phyloP scores from a whole-genome alignment of 1,284 basidiomycete genomes.

The Inonotus obliquus region DNA sequence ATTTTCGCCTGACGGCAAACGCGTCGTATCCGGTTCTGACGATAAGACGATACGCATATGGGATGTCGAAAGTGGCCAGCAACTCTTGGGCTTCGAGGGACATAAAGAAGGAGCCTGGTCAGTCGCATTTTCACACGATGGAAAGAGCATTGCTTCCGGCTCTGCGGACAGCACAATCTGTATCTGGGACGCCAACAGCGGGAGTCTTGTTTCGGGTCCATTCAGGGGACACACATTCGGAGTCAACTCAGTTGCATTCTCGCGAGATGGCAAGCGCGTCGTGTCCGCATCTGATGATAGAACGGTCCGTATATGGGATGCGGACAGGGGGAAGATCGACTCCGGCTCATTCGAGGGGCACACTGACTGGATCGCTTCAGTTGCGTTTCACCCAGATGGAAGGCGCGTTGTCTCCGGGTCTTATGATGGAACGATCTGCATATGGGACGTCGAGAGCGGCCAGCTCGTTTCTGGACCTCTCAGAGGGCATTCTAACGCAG shows the following conservation, averaged over 20 bases:
- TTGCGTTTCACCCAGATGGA: not conserved
- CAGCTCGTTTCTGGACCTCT: not conserved
- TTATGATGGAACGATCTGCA: not conserved
- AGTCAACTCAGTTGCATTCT: not conserved
- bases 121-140: not conserved
- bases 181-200: not conserved
- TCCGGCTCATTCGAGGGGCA: not conserved
- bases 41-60: not conserved
- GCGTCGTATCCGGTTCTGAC: not conserved
- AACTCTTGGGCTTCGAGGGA: not conserved
- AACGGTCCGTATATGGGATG: not conserved
- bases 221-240: not conserved
- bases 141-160: not conserved
- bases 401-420: not conserved
- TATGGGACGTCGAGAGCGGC: not conserved
- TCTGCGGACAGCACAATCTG: not conserved
- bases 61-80: not conserved
- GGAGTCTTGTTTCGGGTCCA: not conserved
- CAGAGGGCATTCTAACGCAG: too few species aligned
- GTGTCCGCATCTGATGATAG: not conserved
- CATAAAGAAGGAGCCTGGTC: not conserved
- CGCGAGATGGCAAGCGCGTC: not conserved
- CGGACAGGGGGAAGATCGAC: not conserved
- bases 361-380: not conserved
- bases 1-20: not conserved